These are phyloP conservation scores for Zalaria sp. DNA, from an alignment of 2,329 filamentous ascomycete species.

Conservation along the genomic window DNA sequence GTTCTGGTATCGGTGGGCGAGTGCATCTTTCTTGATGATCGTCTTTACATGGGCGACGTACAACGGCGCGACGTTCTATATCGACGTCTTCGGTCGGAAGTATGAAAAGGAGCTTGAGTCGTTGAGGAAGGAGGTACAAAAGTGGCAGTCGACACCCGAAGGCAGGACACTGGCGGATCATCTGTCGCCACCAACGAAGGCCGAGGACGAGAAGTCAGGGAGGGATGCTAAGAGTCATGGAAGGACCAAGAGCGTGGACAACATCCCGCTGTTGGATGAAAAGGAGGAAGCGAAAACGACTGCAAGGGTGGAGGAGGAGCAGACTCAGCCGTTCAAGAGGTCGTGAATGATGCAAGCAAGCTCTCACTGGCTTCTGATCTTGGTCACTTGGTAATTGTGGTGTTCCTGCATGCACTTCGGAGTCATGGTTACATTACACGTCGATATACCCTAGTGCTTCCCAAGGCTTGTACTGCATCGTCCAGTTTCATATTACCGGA, in stretches of 20 bases:
- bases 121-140: slow-evolving; percentile 75
- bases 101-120: slow-evolving; percentile 94
- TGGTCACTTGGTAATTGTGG: no score
- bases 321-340: neutral
- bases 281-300: neutral
- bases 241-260: slow-evolving; percentile 29
- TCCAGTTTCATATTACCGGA: no score
- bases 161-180: slow-evolving; percentile 5
- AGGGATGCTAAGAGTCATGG: neutral
- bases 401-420: no score
- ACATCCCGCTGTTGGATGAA: slow-evolving; percentile 41
- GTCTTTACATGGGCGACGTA: slow-evolving; percentile 95
- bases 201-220: slow-evolving; percentile 3
- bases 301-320: neutral
- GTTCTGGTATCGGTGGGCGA: slow-evolving; percentile 81
- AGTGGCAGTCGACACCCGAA: slow-evolving; percentile 53
- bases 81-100: slow-evolving; percentile 90
- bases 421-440: no score
- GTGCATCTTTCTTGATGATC: slow-evolving; percentile 57
- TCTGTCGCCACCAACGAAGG: slow-evolving; percentile 2
- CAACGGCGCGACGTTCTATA: slow-evolving; percentile 95
- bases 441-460: no score
- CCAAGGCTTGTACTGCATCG: no score
- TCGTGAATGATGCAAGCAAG: no score
- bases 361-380: no score